phyloP scores from a whole-genome alignment of 2,329 filamentous ascomycete species.

The Dactylellina parvicollis region DNA sequence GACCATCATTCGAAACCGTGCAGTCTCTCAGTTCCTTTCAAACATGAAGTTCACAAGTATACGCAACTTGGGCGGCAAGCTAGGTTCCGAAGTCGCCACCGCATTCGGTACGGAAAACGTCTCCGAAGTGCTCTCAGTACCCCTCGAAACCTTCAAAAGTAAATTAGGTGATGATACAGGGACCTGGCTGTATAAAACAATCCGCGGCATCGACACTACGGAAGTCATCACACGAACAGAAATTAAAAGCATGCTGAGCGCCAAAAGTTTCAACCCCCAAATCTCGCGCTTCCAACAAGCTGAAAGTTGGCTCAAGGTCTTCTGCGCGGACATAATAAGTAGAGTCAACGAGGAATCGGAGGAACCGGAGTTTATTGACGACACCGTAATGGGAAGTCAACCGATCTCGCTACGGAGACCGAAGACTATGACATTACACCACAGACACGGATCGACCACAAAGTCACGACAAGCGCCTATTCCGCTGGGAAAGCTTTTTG shows the following conservation, averaged over 20 bases:
- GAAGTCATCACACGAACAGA: constrained; percentile 91
- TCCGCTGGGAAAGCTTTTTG: constrained; percentile 76
- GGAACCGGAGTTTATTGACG: constrained; percentile 76
- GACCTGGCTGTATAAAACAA: constrained; percentile 82
- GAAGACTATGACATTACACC: constrained; percentile 84
- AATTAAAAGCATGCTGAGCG: constrained; percentile 96
- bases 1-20: constrained; percentile 89
- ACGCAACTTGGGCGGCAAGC: constrained; percentile 90
- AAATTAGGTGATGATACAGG: constrained; percentile 86
- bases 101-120: constrained; percentile 83
- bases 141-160: constrained; percentile 78
- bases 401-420: constrained; percentile 70
- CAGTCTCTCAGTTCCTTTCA: constrained; percentile 79
- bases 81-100: constrained; percentile 86
- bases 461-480: constrained; percentile 81
- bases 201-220: constrained; percentile 84
- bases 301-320: constrained; percentile 86
- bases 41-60: constrained; percentile 95
- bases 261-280: constrained; percentile 89
- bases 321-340: constrained; percentile 88
- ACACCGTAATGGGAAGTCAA: constrained; percentile 21
- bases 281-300: constrained; percentile 83
- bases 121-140: constrained; percentile 75
- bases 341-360: constrained; percentile 87
- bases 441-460: constrained; percentile 77